These are phyloP conservation scores for Scenedesmus sp. DNA, from an alignment of 163 green algal species.

Conservation along the genomic window DNA sequence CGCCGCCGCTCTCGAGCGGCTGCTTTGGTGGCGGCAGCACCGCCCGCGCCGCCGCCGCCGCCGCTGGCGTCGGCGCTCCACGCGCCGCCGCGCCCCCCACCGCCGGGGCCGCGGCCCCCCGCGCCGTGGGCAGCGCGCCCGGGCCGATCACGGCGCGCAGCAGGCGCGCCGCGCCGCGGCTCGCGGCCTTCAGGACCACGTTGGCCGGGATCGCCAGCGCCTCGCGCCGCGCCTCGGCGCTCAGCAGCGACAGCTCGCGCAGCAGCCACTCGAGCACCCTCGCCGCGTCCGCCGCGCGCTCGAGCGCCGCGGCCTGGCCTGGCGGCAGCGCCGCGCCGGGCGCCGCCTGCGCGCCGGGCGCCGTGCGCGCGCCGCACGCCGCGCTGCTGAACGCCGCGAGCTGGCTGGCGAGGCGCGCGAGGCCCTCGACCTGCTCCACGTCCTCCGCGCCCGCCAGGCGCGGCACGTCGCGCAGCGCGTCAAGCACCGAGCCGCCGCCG, in stretches of 20 bases:
- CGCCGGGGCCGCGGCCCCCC: too few relatives aligned
- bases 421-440: constrained; percentile 45
- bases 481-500: constrained; percentile 25
- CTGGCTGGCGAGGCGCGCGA: constrained; percentile 15
- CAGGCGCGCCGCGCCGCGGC: neutral
- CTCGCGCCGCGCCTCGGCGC: constrained; percentile 34
- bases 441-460: constrained; percentile 54
- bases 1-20: neutral
- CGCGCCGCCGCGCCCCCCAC: neutral
- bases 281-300: constrained; percentile 3
- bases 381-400: constrained; percentile 29
- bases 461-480: constrained; percentile 42
- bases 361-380: too few relatives aligned
- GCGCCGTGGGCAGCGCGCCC: neutral
- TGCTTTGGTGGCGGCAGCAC: too few relatives aligned
- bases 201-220: constrained; percentile 13
- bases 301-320: neutral
- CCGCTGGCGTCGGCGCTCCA: neutral
- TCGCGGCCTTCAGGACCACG: constrained; percentile 10
- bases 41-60: constrained; percentile 1
- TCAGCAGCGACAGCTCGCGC: constrained; percentile 27
- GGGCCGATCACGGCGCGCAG: neutral
- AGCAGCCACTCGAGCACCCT: constrained; percentile 30
- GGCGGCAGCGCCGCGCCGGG: neutral
- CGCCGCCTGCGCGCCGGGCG: constrained; percentile 6